phyloP scores from a whole-genome alignment of 176 grass and related monocot genomes.

The Alopecurus myosuroides region DNA sequence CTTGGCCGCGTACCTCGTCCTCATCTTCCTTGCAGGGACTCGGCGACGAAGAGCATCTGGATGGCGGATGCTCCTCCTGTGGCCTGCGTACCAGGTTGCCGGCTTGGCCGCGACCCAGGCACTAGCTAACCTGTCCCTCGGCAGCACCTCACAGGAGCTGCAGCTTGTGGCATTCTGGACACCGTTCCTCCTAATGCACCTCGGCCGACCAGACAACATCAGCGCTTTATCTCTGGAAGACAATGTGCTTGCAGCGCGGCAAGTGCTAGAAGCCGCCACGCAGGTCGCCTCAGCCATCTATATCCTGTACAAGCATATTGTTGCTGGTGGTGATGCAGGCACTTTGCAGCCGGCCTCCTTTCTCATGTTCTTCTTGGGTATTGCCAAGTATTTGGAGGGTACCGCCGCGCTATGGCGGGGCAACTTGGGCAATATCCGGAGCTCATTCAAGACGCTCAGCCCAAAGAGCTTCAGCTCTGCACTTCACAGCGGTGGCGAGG shows the following conservation, averaged over 20 bases:
- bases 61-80: neutral
- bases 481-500: too few species aligned
- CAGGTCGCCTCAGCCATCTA: neutral
- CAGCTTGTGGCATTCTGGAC: slow-evolving; percentile 31
- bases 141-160: neutral
- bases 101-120: slow-evolving; percentile 24
- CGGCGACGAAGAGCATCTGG: neutral
- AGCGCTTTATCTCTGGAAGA: slow-evolving; percentile 37
- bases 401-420: neutral
- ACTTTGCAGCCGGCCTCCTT: neutral
- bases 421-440: neutral
- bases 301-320: neutral
- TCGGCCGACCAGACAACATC: too few species aligned
- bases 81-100: slow-evolving; percentile 6
- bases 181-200: too few species aligned
- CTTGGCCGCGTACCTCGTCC: neutral
- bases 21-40: neutral
- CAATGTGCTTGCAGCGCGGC: slow-evolving; percentile 4
- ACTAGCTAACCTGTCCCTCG: slow-evolving; percentile 2
- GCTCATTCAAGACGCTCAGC: neutral
- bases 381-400: slow-evolving; percentile 19
- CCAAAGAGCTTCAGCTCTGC: neutral
- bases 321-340: neutral
- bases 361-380: slow-evolving; percentile 15
- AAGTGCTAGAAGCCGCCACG: neutral